Base-by-base conservation (phyloP, 352 stramenopile genomes). In the Plasmopara viticola region DNA sequence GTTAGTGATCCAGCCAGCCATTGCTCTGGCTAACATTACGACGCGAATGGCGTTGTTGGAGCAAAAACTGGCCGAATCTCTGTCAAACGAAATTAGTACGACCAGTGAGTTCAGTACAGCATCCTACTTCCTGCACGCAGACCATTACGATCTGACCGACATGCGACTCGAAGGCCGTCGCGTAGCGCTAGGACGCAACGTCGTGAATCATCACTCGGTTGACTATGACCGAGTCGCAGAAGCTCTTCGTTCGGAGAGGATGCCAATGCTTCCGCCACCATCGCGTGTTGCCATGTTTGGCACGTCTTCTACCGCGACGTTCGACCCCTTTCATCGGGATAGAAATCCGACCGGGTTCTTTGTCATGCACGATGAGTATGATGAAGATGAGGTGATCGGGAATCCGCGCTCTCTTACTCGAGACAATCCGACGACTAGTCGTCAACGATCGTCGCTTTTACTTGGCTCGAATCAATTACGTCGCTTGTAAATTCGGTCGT, bases 251-350 rank as follows among this genome's bases (percentile, higher is more conserved):
- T 55, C 62, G 28, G 67, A 76, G 45, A 70, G 74, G 41, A 50
- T 77, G 9, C 70, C 70, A 14, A 60, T 80, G 64, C 70, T 67
- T 9, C 70, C 70, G 5, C 70, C 76, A 2, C 76, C 76, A 12
- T 67, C 69, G 43, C 76, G 76, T 58, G 76, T 87, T 51, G 77
- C 70, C 15, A 84, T 87, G 73, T 85, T 84, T 39, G 76, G 76
- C 51, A 79, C 70, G 8, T 76, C 70, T 84, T 86, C 60, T 3
- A 64, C 63, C 5, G 70, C 66, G 9, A 62, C 61, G 0, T 70
- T 75, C 45, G 75, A 87, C 38, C 73, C 72, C 48, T 87, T 87
- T 55, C 39, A 64, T 9, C 60, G 60, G 12, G 66, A 69, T 12
- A 44, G 50, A 31, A 53, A 60, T 17, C 58, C 62, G 25, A 79